These are phyloP conservation scores for Tephrocybe sp. DNA, from an alignment of 768 basidiomycete species.

Conservation along the genomic window DNA sequence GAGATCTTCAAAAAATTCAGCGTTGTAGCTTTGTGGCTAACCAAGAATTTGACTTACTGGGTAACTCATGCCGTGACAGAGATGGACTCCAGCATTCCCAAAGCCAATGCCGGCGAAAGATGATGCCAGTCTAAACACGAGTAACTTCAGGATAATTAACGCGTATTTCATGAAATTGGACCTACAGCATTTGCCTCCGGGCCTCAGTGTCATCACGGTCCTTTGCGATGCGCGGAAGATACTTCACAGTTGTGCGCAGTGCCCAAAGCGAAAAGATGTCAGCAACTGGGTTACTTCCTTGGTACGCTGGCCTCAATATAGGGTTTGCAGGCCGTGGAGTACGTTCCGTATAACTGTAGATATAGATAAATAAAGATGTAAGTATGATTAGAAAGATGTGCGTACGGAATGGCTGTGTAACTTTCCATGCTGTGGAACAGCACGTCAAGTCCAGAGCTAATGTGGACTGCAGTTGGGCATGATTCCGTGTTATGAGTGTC, in stretches of 20 bases:
- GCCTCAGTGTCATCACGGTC: conserved; percentile 81
- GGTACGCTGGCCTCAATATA: conserved; percentile 87
- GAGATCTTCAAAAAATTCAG: conserved; percentile 65
- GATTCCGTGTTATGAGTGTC: conserved; percentile 91
- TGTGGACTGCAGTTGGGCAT: conserved; percentile 91
- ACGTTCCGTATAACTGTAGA: conserved; percentile 82
- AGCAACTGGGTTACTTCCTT: conserved; percentile 91
- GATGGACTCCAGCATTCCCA: conserved; percentile 89
- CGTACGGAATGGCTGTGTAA: conserved; percentile 91
- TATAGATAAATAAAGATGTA: not conserved
- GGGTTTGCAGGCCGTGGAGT: conserved; percentile 89
- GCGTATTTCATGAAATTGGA: not conserved
- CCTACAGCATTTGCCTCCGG: conserved; percentile 85
- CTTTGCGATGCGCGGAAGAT: conserved; percentile 84
- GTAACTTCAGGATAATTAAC: not conserved
- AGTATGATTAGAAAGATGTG: conserved; percentile 25
- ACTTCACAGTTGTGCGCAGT: conserved; percentile 81
- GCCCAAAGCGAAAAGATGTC: conserved; percentile 98
- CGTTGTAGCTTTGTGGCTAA: not conserved
- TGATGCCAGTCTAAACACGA: conserved; percentile 84
- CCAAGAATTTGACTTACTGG: conserved; percentile 49
- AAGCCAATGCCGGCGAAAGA: conserved; percentile 97
- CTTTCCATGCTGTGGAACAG: conserved; percentile 96
- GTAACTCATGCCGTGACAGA: conserved; percentile 90
- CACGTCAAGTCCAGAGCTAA: conserved; percentile 93